phyloP scores from a whole-genome alignment of 805 yeast genomes.

The Wickerhamiella spandovensis region DNA sequence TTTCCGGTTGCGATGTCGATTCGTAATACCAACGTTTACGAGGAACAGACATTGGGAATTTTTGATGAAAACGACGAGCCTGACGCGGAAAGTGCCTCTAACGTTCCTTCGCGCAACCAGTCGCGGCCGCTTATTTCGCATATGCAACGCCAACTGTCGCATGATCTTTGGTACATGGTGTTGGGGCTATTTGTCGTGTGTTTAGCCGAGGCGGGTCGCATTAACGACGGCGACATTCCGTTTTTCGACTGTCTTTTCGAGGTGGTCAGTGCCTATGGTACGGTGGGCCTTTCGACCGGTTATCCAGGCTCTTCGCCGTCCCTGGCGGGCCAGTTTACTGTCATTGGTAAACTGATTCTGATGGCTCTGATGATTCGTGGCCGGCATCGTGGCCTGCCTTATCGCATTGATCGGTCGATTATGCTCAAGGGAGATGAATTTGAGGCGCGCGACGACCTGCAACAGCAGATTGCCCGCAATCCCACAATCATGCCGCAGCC shows the following conservation, averaged over 20 bases:
- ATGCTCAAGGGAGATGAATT: constrained; percentile 58
- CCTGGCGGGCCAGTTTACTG: constrained; percentile 56
- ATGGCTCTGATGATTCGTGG: constrained; percentile 90
- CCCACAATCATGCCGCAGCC: constrained; percentile 7
- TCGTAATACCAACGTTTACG: constrained; percentile 94
- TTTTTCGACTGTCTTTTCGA: constrained; percentile 66
- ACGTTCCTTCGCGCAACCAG: background rate
- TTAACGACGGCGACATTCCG: constrained; percentile 20
- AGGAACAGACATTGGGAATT: constrained; percentile 93
- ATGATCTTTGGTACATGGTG: constrained; percentile 88
- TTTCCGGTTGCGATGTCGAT: constrained; percentile 92
- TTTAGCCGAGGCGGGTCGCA: constrained; percentile 64
- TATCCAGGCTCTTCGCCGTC: constrained; percentile 57
- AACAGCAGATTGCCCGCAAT: constrained; percentile 14
- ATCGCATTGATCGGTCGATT: constrained; percentile 85
- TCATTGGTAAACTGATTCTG: constrained; percentile 67
- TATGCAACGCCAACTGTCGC: constrained; percentile 79
- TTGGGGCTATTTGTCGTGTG: constrained; percentile 77
- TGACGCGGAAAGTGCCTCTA: constrained; percentile 9
- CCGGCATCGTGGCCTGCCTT: constrained; percentile 91
- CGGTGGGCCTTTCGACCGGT: constrained; percentile 87
- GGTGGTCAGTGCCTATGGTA: constrained; percentile 88
- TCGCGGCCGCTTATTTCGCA: constrained; percentile 32
- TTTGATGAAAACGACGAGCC: constrained; percentile 29
- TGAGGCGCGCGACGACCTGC: constrained; percentile 16